Base-by-base conservation (phyloP, 257 asterid genomes). In the Gardenia jasminoides region DNA sequence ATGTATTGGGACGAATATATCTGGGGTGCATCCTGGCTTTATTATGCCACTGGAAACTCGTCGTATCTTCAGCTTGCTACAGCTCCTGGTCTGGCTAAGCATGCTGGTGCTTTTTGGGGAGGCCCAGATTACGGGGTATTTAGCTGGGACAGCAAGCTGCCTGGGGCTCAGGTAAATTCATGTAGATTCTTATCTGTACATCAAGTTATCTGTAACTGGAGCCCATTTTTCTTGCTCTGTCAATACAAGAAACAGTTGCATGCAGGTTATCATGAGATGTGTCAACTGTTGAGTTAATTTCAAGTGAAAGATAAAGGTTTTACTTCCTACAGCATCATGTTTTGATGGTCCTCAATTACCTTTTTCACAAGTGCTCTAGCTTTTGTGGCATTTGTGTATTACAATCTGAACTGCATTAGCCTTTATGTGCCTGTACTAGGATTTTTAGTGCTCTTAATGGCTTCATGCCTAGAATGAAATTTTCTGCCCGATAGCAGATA, bases 31-130 rank as follows among this genome's bases (percentile, higher is more conserved):
- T 71, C 99, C 36, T 95, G 99, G 99, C 82, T 93, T 81, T 95
- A 93, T 82, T 95, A 93, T 78, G 99, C 99, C 13, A 95, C 99
- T 19, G 99, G 99, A 61, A 93, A 95, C 81, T 33, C 79, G 22
- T 83, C 97, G 43, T 95, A 95, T 82, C 98, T 95, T 85, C 90
- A 86, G 85, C 93, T 93, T 36, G 98, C 98, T 76, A 95, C 99
- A 1, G 84, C 88, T 80, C 92, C 96, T 52, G 91, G 91, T 68
- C 70, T 93, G 13, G 97, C 93, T 39, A 92, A 68, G 76, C 97
- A 95, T 76, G 99, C 99, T 2, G 99, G 98, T 81, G 99, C 99
- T 52, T 95, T 93, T 79, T 88, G 92, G 94, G 98, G 97, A 50
- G 97, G 99, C 75, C 95, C 97, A 12, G 90, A 80, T 78, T 95